Evolutionary conservation across 805 yeast genomes (phyloP), one percentile per base, ranked within the genome.

Genomic region (Sugiyamaella marilandica): DNA sequence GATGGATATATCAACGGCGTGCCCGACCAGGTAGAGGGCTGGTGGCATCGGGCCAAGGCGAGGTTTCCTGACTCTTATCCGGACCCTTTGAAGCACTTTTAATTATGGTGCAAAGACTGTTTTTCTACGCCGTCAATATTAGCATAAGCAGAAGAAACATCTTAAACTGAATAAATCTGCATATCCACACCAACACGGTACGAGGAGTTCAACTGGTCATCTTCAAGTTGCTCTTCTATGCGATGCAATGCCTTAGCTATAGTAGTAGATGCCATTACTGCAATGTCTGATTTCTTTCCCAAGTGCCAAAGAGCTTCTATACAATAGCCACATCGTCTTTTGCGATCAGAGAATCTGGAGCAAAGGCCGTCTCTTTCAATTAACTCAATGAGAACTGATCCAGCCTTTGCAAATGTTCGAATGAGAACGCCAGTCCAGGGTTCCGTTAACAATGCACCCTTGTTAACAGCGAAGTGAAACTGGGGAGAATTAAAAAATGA

Each of bases 1-100:
- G 68, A 65, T 33, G 69, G 67, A 35, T 41, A 45, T 21, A 53
- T 57, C 44, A 53, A 56, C 37, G 65, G 63, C 1, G 50, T 56
- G 7, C 53, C 54, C 5, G 69, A 65, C 51, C 67, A 60, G 50
- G 57, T 59, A 36, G 69, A 65, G 36, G 67, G 68, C 2, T 65
- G 67, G 68, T 65, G 65, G 65, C 53, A 56, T 33, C 55, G 67
- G 9, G 62, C 63, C 16, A 48, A 51, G 47, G 14, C 33, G n/a
- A 32, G 49, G 2, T 55, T 53, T 37, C 52, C 58, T 11, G 57
- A 53, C 32, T 33, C 46, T 13, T 41, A 26, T 21, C 54, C 51
- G 34, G 51, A 51, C 34, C 51, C 52, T 11, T 31, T 43, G 10
- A 47, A 45, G 41, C 53, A 45, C 18, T 31, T 46, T 19, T 45